Evolutionary conservation across 345 rosid species (phyloP).

Genomic region (Microthlaspi erraticum): DNA sequence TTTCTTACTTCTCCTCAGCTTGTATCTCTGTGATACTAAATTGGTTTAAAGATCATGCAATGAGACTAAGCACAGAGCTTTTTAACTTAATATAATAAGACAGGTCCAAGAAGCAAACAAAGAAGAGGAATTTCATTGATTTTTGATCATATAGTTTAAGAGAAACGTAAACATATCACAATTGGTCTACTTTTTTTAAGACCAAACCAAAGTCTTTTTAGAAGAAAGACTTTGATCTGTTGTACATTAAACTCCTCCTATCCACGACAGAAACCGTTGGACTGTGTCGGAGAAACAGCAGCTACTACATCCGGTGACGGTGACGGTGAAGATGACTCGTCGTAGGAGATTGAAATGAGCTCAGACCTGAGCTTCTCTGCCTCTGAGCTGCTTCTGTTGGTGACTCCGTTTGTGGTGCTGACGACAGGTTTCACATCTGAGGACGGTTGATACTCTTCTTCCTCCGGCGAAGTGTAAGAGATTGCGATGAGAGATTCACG

Average conservation of each 20-base stretch:
- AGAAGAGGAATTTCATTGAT: constrained; percentile 32
- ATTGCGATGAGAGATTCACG: constrained; percentile 47
- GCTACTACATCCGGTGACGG: constrained; percentile 31
- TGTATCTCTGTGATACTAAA: constrained; percentile 33
- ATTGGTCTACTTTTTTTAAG: constrained; percentile 27
- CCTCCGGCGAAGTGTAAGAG: constrained; percentile 42
- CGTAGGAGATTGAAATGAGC: constrained; percentile 42
- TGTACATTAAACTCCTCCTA: constrained; percentile 32
- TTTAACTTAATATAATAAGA: neutral
- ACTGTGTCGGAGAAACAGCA: constrained; percentile 33
- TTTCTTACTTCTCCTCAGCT: constrained; percentile 26
- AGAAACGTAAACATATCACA: constrained; percentile 34
- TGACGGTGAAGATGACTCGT: constrained; percentile 35
- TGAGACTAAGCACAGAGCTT: constrained; percentile 1
- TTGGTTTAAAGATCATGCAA: constrained; percentile 23
- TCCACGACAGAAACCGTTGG: constrained; percentile 35
- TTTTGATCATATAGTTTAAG: constrained; percentile 18
- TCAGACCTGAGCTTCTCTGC: constrained; percentile 39
- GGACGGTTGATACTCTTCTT: constrained; percentile 2
- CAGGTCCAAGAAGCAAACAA: constrained; percentile 5
- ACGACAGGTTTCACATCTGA: constrained; percentile 28
- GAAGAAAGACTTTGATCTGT: constrained; percentile 33
- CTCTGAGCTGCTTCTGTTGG: constrained; percentile 10
- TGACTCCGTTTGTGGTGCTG: constrained; percentile 12
- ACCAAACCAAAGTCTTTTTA: constrained; percentile 37